Evolutionary conservation across 306 rosid species (phyloP), one percentile per base, ranked within the genome.

Genomic region (Cucumis melo): DNA sequence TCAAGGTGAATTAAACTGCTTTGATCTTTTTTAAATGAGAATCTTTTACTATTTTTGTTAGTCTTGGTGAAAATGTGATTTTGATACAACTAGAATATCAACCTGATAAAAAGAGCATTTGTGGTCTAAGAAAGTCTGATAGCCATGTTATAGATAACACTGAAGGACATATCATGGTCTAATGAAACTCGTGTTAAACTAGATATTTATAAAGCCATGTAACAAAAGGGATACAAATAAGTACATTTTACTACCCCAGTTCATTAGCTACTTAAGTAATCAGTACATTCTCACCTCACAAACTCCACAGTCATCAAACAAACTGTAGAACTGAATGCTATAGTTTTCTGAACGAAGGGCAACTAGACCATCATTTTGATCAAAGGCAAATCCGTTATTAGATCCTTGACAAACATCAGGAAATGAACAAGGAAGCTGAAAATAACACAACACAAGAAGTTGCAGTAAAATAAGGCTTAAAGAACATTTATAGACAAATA

Each of bases 261-360:
- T 56, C 42, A 68, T 42, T 27, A 46, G 78, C 63, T n/a, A 77
- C 14, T 79, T 29, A 23, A 36, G 53, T 48, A 44, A 44, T 53
- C 14, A 23, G 48, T 81, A 72, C 51, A 55, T 53, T 21, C 75
- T 79, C 80, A 94, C 99, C 99, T 94, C 96, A 78, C 91, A 87
- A 78, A 88, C 56, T 81, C 87, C 97, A 27, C 88, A 87, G 82
- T 94, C 89, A 78, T 87, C 96, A 90, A 88, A 82, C 89, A 94
- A 80, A 82, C 91, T 90, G 84, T 87, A 94, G 78, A 94, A 87
- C 80, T 94, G 99, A 77, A 94, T 80, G 82, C 91, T 80, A 72
- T 92, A 94, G 81, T 90, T 89, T 77, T 88, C 92, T 75, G 99
- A 87, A 56, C 81, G 86, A 82, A 92, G 85, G 41, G 93, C 99